These are phyloP conservation scores for Exophiala calicioides DNA, from an alignment of 2,329 filamentous ascomycete genomes.

Conservation along the genomic window DNA sequence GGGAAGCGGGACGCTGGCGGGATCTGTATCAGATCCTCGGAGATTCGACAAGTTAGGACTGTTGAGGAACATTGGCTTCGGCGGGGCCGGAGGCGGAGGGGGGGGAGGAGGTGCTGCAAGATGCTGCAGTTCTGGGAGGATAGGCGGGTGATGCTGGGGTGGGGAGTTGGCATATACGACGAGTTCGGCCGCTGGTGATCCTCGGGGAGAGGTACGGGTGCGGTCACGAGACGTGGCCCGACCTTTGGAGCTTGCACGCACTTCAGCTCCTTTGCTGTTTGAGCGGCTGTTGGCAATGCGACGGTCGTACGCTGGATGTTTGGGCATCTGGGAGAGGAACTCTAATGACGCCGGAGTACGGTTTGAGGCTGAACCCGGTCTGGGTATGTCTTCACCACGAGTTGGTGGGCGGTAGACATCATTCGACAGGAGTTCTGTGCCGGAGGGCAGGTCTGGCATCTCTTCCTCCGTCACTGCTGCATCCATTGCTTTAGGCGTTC, in stretches of 20 bases:
- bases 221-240: constrained; percentile 44
- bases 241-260: constrained; percentile 56
- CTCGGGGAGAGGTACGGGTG: constrained; percentile 28
- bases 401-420: constrained; percentile 41
- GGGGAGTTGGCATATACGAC: constrained; percentile 20
- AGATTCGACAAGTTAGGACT: constrained; percentile 36
- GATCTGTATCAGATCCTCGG: constrained; percentile 37
- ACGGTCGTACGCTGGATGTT: constrained; percentile 30
- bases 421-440: constrained; percentile 39
- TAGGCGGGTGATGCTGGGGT: constrained; percentile 42
- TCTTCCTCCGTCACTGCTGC: constrained; percentile 50
- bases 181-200: constrained; percentile 9
- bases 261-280: constrained; percentile 39
- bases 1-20: constrained; percentile 26
- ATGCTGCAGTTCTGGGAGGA: constrained; percentile 64
- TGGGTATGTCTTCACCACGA: constrained; percentile 22
- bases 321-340: constrained; percentile 27
- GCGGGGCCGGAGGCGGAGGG: constrained; percentile 45
- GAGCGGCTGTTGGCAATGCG: constrained; percentile 40
- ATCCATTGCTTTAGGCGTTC: constrained; percentile 89
- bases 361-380: constrained; percentile 21
- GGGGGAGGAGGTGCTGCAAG: constrained; percentile 57
- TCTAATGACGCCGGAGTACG: constrained; percentile 19
- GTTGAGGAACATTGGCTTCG: constrained; percentile 28
- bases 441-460: constrained; percentile 56